Base-by-base conservation (phyloP, 768 basidiomycete genomes). In the Tricholoma terreum region DNA sequence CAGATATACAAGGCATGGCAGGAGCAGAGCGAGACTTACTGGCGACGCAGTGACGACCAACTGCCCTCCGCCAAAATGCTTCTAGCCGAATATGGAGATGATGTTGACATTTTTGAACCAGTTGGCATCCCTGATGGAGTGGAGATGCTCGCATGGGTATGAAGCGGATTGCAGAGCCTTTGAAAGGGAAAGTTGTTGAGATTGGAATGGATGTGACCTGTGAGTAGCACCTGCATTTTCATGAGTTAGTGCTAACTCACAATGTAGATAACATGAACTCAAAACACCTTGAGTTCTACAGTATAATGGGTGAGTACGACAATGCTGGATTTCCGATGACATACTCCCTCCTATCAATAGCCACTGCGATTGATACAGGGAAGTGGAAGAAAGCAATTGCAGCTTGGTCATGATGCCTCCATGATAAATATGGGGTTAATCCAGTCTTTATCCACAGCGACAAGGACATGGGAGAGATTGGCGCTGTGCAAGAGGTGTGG, bases 1-100 rank as follows among this genome's bases (percentile, higher is more conserved):
- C 70, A 72, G 43, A 59, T 72, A 9, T 58, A 70, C 50, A 31
- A 36, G 22, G 63, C 69, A 12, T 72, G 71, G 70, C 56, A 48
- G 19, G 54, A 58, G 51, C 60, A 65, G 52, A 72, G 71, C 52
- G 55, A 71, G 50, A 54, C 50, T 3, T 52, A 61, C 14, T 71
- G 69, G 71, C 57, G 59, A 15, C 46, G 57, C 34, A 62, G 64
- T 14, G 42, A 60, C 30, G 40, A 53, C 21, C 70, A 69, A 45
- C 36, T 71, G 2, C 50, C 50, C 4, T 70, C 64, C 1, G 67
- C 67, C 15, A 45, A 56, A 46, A 46, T 49, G 15, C 57, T 71
- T n/a, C 53, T 71, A 15, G 57, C 42, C 8, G 66, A 71, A 54
- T 54, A 49, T 33, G 27, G 22, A 2, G 58, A 68, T 17, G 60